Conservation (phyloP, 2,329 filamentous ascomycete genomes). For the Xylariaceae sp. region DNA sequence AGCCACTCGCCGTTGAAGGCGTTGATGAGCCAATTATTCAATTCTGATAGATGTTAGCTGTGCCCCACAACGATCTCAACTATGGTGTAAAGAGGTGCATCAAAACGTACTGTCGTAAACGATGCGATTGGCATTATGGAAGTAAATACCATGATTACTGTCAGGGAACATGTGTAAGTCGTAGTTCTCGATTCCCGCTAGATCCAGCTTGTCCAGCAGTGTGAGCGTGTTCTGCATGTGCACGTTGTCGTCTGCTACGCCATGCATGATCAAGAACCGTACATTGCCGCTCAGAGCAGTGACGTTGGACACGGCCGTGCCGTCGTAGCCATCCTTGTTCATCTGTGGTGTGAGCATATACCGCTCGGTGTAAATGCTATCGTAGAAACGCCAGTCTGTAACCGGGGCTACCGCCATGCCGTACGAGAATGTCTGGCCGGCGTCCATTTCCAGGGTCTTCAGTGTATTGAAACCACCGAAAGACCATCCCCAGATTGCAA, state of each 20-base stretch:
- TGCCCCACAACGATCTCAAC: background rate
- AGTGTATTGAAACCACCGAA: conserved; percentile 94
- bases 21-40: conserved; percentile 89
- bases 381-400: conserved; percentile 97
- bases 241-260: conserved; percentile 94
- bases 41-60: conserved; percentile 49
- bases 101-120: conserved; percentile 82
- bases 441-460: conserved; percentile 91
- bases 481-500: conserved; percentile 98
- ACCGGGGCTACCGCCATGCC: conserved; percentile 98
- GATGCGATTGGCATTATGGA: conserved; percentile 86
- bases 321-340: conserved; percentile 73
- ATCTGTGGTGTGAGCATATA: conserved; percentile 95
- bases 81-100: background rate
- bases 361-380: conserved; percentile 89
- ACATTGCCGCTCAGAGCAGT: conserved; percentile 70
- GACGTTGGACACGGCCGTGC: conserved; percentile 69
- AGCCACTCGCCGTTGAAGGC: conserved; percentile 98
- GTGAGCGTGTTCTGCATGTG: conserved; percentile 93
- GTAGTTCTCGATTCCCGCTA: conserved; percentile 82
- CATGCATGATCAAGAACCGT: conserved; percentile 93
- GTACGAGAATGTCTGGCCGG: conserved; percentile 85
- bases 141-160: conserved; percentile 90
- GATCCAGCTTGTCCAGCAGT: conserved; percentile 79
- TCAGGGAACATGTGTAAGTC: conserved; percentile 97